These are phyloP conservation scores for Caryopteris hybrid DNA, from an alignment of 305 asterid species.

Conservation along the genomic window DNA sequence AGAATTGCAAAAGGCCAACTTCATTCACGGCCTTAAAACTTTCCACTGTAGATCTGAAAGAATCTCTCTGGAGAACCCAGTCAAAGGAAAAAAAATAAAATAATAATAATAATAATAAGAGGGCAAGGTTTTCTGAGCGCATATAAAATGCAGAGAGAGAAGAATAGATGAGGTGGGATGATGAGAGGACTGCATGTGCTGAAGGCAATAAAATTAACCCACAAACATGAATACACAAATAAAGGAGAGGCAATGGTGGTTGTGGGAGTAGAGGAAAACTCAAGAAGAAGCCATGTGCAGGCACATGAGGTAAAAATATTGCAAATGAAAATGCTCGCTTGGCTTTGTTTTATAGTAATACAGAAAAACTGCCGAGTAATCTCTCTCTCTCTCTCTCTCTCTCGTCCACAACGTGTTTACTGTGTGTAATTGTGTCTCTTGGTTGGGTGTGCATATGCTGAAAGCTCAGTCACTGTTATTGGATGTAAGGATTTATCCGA, in stretches of 20 bases:
- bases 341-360: slow-evolving; percentile 8
- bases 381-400: background rate
- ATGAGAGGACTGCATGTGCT: slow-evolving; percentile 61
- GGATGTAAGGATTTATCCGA: slow-evolving; percentile 2
- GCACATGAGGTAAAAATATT: slow-evolving; percentile 33
- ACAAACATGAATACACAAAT: background rate
- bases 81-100: too few relatives aligned
- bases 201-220: slow-evolving; percentile 8
- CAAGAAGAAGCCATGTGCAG: slow-evolving; percentile 73
- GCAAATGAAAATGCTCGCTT: slow-evolving; percentile 20
- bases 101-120: too few relatives aligned
- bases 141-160: too few relatives aligned
- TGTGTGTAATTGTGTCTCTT: slow-evolving; percentile 17
- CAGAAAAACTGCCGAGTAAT: background rate
- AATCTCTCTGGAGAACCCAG: too few relatives aligned
- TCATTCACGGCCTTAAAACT: too few relatives aligned
- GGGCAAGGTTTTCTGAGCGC: too few relatives aligned
- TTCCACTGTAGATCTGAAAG: too few relatives aligned
- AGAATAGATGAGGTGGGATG: background rate
- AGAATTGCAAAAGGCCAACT: background rate
- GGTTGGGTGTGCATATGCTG: slow-evolving; percentile 17
- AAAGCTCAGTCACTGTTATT: background rate
- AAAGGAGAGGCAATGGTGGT: background rate
- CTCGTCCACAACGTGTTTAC: slow-evolving; percentile 20
- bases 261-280: slow-evolving; percentile 22